These are phyloP conservation scores for Sporothrix humicola DNA, from an alignment of 2,329 filamentous ascomycete species.

Conservation along the genomic window DNA sequence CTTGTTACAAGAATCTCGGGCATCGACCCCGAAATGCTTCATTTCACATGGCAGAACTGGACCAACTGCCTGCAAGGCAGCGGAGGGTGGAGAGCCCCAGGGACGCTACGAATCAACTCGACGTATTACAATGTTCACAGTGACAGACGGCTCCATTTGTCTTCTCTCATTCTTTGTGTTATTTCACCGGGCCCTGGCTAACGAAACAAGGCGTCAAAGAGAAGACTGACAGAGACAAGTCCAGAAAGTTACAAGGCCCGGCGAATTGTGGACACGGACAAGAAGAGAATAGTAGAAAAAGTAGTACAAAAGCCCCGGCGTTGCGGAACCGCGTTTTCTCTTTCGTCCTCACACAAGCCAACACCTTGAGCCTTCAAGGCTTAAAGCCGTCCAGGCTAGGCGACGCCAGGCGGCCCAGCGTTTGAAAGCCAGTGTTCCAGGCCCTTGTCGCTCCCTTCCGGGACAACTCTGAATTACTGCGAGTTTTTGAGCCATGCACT, in stretches of 20 bases:
- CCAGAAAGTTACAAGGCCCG: too few relatives aligned
- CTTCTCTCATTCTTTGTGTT: background rate
- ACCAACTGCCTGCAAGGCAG: background rate
- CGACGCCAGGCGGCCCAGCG: background rate
- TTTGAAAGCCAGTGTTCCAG: background rate
- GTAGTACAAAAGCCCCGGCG: background rate
- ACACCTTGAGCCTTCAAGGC: background rate
- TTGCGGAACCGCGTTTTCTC: slow-evolving; percentile 13
- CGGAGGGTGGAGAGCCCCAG: background rate
- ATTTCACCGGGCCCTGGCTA: slow-evolving; percentile 19
- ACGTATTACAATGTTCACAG: too few relatives aligned
- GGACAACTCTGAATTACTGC: background rate
- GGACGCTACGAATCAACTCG: too few relatives aligned
- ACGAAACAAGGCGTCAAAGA: background rate
- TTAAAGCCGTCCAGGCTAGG: background rate
- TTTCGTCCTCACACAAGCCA: too few relatives aligned
- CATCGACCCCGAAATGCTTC: background rate
- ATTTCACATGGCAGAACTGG: background rate
- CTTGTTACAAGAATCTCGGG: background rate
- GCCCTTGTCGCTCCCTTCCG: background rate
- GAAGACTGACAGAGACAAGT: background rate
- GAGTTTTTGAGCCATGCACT: background rate
- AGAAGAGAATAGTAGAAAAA: background rate
- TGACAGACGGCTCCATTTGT: too few relatives aligned
- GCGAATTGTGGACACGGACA: background rate